Conservation (phyloP, 106 monocot genomes). For the Phalaenopsis equestris region DNA sequence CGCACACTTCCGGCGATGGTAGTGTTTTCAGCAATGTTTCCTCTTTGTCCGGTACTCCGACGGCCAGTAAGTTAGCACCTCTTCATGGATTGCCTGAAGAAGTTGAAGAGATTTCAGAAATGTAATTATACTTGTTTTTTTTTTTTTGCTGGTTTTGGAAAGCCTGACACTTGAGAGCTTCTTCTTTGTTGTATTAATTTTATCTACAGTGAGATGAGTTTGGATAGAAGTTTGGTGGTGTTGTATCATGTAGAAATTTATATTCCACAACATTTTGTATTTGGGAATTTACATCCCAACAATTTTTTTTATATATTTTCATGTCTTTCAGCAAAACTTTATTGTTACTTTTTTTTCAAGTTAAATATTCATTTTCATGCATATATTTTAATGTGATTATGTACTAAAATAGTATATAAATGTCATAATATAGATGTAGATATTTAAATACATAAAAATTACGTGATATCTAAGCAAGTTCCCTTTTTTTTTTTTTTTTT, state of each 20-base stretch:
- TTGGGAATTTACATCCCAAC: no score
- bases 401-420: no score
- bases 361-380: no score
- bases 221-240: background rate
- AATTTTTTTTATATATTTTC: no score
- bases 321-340: no score
- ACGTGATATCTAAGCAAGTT: no score
- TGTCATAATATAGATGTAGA: no score
- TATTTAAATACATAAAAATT: no score
- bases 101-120: background rate
- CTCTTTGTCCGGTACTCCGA: constrained; percentile 11
- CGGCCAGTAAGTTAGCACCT: constrained; percentile 1
- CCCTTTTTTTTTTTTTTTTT: no score
- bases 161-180: background rate
- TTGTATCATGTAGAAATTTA: background rate
- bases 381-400: no score
- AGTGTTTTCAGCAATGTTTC: constrained; percentile 8
- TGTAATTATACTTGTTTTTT: background rate
- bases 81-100: constrained; percentile 17
- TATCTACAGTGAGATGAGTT: background rate
- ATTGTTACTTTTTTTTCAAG: no score
- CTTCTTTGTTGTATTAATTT: background rate
- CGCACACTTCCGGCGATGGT: constrained; percentile 10
- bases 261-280: background rate
- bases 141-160: background rate